These are phyloP conservation scores for Fusarium annulatum DNA, from an alignment of 2,329 filamentous ascomycete species.

Conservation along the genomic window DNA sequence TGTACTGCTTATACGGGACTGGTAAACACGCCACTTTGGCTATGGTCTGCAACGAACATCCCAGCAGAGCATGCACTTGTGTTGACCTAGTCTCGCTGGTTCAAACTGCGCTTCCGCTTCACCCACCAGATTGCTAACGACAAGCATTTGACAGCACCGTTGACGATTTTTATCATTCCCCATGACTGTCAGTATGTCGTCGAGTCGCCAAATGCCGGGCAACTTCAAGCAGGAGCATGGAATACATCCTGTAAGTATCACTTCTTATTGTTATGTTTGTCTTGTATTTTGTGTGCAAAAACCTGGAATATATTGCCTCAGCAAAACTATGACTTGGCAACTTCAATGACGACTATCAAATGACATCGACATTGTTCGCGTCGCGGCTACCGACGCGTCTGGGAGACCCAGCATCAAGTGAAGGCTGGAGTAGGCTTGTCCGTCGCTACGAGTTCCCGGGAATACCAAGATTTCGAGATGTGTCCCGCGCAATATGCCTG, in stretches of 20 bases:
- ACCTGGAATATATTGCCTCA: not conserved
- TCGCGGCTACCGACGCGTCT: conserved; percentile 30
- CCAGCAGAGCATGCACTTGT: conserved; percentile 26
- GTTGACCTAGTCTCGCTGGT: not conserved
- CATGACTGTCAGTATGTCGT: conserved; percentile 47
- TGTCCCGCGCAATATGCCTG: conserved; percentile 44
- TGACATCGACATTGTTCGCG: conserved; percentile 15
- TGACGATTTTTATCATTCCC: conserved; percentile 21
- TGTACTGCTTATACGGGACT: conserved; percentile 34
- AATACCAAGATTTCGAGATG: conserved; percentile 37
- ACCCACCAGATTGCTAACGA: conserved; percentile 33
- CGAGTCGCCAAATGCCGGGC: conserved; percentile 44
- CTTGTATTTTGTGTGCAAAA: not conserved
- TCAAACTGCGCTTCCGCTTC: conserved; percentile 14
- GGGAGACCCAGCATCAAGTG: conserved; percentile 36
- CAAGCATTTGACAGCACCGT: conserved; percentile 21
- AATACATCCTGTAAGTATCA: conserved; percentile 45
- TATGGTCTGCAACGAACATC: conserved; percentile 37
- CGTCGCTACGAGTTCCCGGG: conserved; percentile 27
- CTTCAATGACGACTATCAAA: not conserved
- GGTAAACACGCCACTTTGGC: conserved; percentile 41
- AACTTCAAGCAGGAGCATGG: conserved; percentile 49
- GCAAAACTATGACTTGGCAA: not conserved
- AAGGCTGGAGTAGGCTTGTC: conserved; percentile 21
- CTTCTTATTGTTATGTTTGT: conserved; percentile 8